Evolutionary conservation across 2,329 filamentous ascomycete species (phyloP).

Genomic region (Calonectria fujianensis): DNA sequence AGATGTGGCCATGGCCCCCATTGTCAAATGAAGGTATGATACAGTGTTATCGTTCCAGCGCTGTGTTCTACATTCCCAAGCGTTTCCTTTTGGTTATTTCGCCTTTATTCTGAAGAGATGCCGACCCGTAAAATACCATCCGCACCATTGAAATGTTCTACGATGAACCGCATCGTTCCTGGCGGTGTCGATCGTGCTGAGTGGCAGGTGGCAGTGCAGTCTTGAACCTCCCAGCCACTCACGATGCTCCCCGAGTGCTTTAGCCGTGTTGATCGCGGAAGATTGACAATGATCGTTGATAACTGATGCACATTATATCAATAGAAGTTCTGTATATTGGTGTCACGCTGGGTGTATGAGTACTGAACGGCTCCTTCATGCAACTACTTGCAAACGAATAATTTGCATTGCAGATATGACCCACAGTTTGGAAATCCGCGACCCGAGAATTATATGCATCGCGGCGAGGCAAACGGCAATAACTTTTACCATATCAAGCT

Average conservation of each 20-base stretch:
- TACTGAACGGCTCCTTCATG: neutral
- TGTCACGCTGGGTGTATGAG: too few species aligned
- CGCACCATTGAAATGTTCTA: neutral
- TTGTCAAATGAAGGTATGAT: neutral
- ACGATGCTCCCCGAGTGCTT: neutral
- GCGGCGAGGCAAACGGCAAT: neutral
- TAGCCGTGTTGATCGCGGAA: slow-evolving; percentile 9
- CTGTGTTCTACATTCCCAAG: neutral
- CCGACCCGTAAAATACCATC: too few species aligned
- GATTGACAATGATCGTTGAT: slow-evolving; percentile 11
- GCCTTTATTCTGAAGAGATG: neutral
- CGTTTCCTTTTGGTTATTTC: too few species aligned
- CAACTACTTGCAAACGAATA: neutral
- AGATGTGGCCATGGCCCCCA: neutral
- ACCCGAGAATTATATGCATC: neutral
- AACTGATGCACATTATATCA: neutral
- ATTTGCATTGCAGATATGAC: neutral
- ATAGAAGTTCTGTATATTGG: neutral
- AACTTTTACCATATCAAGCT: neutral
- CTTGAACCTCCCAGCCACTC: neutral
- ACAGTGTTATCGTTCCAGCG: neutral
- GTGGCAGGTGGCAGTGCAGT: neutral
- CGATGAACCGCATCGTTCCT: neutral
- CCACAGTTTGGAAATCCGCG: neutral
- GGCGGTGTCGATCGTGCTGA: neutral